These are phyloP conservation scores for Terana coerulea DNA, from an alignment of 768 basidiomycete genomes.

Conservation along the genomic window DNA sequence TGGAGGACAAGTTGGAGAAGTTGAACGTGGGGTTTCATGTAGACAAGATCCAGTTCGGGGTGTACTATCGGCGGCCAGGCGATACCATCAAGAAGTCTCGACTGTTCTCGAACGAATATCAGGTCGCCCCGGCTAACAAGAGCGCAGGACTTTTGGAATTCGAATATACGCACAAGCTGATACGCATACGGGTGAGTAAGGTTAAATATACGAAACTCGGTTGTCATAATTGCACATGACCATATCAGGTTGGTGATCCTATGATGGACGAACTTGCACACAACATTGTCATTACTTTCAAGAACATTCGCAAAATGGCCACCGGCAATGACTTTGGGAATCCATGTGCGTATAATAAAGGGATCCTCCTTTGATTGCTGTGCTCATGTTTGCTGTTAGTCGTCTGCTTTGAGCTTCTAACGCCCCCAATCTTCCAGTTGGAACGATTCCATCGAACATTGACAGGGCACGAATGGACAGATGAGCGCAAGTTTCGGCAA, in stretches of 20 bases:
- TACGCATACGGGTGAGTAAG: slow-evolving; percentile 53
- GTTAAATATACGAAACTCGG: too few species aligned
- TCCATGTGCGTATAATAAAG: slow-evolving; percentile 56
- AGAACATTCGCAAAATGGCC: slow-evolving; percentile 56
- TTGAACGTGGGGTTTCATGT: slow-evolving; percentile 52
- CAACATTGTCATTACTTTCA: slow-evolving; percentile 51
- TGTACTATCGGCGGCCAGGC: slow-evolving; percentile 38
- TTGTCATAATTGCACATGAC: not conserved
- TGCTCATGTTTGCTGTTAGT: slow-evolving; percentile 33
- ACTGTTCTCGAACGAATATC: slow-evolving; percentile 69
- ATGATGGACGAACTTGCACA: slow-evolving; percentile 46
- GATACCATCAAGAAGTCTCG: slow-evolving; percentile 19
- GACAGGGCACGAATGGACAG: slow-evolving; percentile 36
- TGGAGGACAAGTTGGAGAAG: slow-evolving; percentile 34
- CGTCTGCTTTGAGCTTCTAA: slow-evolving; percentile 63
- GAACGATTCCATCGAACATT: slow-evolving; percentile 53
- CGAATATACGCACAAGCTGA: slow-evolving; percentile 64
- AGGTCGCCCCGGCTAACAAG: slow-evolving; percentile 40
- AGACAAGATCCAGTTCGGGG: slow-evolving; percentile 63
- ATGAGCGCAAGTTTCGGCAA: slow-evolving; percentile 47
- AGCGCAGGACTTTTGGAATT: slow-evolving; percentile 55
- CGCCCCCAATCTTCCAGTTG: slow-evolving; percentile 61
- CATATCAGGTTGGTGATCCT: slow-evolving; percentile 53
- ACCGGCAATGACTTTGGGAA: slow-evolving; percentile 57
- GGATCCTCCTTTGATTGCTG: not conserved